phyloP scores from a whole-genome alignment of 2,329 filamentous ascomycete genomes.

The Beauveria rudraprayagi region DNA sequence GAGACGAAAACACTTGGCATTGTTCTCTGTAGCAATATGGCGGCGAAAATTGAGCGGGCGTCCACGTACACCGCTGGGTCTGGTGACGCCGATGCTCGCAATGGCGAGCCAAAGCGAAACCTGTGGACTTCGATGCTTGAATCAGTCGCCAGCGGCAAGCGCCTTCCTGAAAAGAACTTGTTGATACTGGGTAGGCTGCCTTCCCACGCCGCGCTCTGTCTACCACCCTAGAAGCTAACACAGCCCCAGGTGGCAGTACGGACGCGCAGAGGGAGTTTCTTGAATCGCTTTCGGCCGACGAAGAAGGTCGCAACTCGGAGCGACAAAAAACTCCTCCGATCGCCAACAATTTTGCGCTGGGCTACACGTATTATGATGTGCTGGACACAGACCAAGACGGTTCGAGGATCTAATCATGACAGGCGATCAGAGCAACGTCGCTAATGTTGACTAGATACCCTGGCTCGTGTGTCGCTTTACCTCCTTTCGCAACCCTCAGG shows the following conservation, averaged over 20 bases:
- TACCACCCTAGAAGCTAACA: background rate
- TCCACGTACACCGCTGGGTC: conserved; percentile 52
- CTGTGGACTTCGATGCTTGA: conserved; percentile 94
- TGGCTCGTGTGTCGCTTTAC: conserved; percentile 84
- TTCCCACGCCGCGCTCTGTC: background rate
- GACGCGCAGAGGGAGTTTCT: conserved; percentile 81
- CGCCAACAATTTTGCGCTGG: conserved; percentile 85
- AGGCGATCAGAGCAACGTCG: background rate
- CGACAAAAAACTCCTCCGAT: conserved; percentile 64
- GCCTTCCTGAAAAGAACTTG: conserved; percentile 84
- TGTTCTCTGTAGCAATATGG: conserved; percentile 29
- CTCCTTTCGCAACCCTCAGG: conserved; percentile 78
- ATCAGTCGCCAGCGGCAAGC: conserved; percentile 80
- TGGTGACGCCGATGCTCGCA: conserved; percentile 46
- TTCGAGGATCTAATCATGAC: conserved; percentile 28
- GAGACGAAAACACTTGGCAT: conserved; percentile 4
- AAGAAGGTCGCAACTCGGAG: conserved; percentile 45
- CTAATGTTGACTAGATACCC: conserved; percentile 56
- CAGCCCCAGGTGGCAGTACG: conserved; percentile 63
- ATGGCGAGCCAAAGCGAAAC: conserved; percentile 72
- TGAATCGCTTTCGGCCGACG: conserved; percentile 51
- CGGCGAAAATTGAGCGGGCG: conserved; percentile 45
- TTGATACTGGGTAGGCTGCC: conserved; percentile 63
- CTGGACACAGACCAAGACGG: conserved; percentile 90
- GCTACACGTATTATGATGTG: conserved; percentile 93